Evolutionary conservation across 169 alveolate genomes (phyloP).

Genomic region (Plasmodium vinckei): DNA sequence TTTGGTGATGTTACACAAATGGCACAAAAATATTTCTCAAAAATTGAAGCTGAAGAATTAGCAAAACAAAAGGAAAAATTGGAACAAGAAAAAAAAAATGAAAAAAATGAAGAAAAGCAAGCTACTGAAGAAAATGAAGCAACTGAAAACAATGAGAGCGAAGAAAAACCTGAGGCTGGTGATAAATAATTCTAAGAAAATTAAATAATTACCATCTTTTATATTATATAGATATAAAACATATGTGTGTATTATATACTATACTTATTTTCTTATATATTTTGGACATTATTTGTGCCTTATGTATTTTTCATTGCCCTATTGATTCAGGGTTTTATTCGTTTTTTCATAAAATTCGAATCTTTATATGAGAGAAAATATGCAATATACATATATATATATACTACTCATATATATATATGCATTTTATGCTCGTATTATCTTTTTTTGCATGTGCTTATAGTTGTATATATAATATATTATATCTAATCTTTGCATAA

Average conservation of each 20-base stretch:
- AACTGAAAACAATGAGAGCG: slow-evolving; percentile 34
- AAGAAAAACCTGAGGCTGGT: slow-evolving; percentile 13
- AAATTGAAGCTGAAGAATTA: slow-evolving; percentile 70
- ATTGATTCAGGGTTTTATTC: no score
- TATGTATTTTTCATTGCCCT: no score
- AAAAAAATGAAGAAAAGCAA: slow-evolving; percentile 70
- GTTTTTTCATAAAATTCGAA: no score
- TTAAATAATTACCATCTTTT: not conserved
- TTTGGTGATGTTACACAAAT: slow-evolving; percentile 77
- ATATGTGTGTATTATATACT: not conserved
- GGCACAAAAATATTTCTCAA: slow-evolving; percentile 75
- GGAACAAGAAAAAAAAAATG: slow-evolving; percentile 59
- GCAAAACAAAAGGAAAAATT: slow-evolving; percentile 68
- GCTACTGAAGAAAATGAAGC: slow-evolving; percentile 25
- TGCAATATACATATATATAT: no score
- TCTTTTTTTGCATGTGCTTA: no score
- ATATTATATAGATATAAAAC: not conserved
- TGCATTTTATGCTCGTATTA: no score
- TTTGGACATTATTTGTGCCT: no score
- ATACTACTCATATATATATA: no score
- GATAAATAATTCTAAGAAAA: slow-evolving; percentile 6
- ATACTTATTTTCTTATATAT: no score
- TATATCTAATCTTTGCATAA: no score
- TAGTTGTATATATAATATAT: no score
- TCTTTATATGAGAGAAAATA: no score